These are phyloP conservation scores for Trichoderma atroviride DNA, from an alignment of 2,329 filamentous ascomycete genomes.

Conservation along the genomic window DNA sequence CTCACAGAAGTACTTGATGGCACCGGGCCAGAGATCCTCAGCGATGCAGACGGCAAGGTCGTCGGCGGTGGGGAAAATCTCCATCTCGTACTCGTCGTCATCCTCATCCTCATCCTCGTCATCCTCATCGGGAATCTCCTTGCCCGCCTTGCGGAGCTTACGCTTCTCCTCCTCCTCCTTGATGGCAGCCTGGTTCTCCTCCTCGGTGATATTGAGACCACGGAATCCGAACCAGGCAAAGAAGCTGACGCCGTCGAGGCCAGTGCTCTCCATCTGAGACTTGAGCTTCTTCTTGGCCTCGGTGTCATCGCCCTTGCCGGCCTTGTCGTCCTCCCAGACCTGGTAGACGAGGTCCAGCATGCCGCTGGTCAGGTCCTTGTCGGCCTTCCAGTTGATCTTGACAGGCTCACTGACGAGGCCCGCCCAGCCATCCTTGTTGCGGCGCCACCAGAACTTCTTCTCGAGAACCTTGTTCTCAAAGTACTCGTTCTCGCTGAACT, in stretches of 20 bases:
- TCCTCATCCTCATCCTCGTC: constrained; percentile 60
- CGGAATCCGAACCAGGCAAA: constrained; percentile 88
- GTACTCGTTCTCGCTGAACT: constrained; percentile 79
- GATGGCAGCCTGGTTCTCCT: constrained; percentile 45
- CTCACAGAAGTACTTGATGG: constrained; percentile 90
- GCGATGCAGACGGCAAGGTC: constrained; percentile 78
- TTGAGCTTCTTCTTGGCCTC: constrained; percentile 54
- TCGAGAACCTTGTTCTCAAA: constrained; percentile 78
- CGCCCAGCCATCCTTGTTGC: constrained; percentile 66
- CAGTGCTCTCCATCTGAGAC: constrained; percentile 60
- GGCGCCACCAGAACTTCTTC: constrained; percentile 90
- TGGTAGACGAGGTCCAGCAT: constrained; percentile 73
- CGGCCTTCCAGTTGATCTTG: constrained; percentile 78
- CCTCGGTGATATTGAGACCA: constrained; percentile 68
- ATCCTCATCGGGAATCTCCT: constrained; percentile 51
- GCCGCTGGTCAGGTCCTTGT: constrained; percentile 81
- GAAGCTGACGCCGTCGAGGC: constrained; percentile 73
- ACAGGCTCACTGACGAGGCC: constrained; percentile 89
- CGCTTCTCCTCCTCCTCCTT: constrained; percentile 43
- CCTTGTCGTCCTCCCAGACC: constrained; percentile 63
- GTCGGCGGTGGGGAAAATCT: constrained; percentile 87
- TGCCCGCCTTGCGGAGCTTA: constrained; percentile 51
- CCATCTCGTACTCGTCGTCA: constrained; percentile 68
- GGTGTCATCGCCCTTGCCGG: constrained; percentile 48
- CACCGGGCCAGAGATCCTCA: constrained; percentile 87